Conservation (phyloP, 2,329 filamentous ascomycete species). For the Pseudocercospora ulei region DNA sequence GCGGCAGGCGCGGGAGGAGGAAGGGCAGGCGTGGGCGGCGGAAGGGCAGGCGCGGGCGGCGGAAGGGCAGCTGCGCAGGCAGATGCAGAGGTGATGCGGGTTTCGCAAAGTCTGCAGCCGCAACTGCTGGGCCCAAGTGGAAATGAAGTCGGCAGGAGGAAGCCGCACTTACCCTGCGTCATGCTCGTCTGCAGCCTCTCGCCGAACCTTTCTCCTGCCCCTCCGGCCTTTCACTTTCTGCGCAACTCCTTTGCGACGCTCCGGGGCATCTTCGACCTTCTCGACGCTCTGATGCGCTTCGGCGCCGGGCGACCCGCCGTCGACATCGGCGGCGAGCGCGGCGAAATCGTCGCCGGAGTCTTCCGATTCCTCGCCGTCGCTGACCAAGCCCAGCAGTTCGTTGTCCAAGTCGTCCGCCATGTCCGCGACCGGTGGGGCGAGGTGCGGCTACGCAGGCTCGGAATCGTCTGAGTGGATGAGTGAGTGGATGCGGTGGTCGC, state of each 20-base stretch:
- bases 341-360: conserved; percentile 25
- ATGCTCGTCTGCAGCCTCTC: conserved; percentile 59
- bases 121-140: not conserved
- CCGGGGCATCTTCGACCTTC: conserved; percentile 32
- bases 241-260: conserved; percentile 36
- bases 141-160: not conserved
- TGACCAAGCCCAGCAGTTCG: conserved; percentile 83
- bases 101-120: too few relatives aligned
- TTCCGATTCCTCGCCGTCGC: conserved; percentile 44
- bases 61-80: not conserved
- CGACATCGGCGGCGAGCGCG: conserved; percentile 47
- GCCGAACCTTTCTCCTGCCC: conserved; percentile 41
- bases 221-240: conserved; percentile 40
- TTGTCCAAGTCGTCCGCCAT: conserved; percentile 60
- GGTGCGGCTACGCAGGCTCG: too few relatives aligned
- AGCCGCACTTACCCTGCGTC: conserved; percentile 59
- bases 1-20: conserved; percentile 3
- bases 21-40: conserved; percentile 8
- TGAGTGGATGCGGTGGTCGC: not conserved
- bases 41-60: conserved; percentile 11
- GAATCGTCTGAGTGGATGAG: too few relatives aligned
- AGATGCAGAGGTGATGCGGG: too few relatives aligned
- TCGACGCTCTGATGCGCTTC: conserved; percentile 37
- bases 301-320: conserved; percentile 49
- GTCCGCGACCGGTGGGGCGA: not conserved